Base-by-base conservation (phyloP, 768 basidiomycete genomes). In the Melanogaster broomeanus region DNA sequence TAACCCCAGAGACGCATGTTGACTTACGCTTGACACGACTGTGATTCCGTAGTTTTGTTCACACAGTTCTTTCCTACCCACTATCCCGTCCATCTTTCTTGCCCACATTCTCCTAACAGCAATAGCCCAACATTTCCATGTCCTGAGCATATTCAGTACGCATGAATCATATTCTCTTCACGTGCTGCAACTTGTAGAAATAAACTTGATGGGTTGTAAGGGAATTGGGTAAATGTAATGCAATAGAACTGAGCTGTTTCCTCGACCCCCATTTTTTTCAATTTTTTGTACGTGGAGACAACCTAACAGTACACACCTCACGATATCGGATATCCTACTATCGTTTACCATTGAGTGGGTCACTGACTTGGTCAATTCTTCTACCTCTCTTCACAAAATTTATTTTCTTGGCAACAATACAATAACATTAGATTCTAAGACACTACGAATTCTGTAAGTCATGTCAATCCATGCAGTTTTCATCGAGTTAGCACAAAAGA, bases 1-100 rank as follows among this genome's bases (percentile, higher is more conserved):
- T 88, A 80, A 76, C 50, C 35, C 56, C 50, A 28, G 56, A 46
- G 27, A 51, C 19, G 45, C 61, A 59, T 53, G 41, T 51, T 50
- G 48, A 37, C 53, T 57, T 47, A 55, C 56, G 60, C 51, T 58
- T 40, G 35, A 54, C 54, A 61, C 56, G 61, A 53, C 49, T 33
- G 52, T 58, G 51, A 55, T 59, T 49, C 30, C 52, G 39, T 60
- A 59, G 52, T 60, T 50, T 55, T 51, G 52, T 54, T 54, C 56
- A 59, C 52, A 57, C 61, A 53, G 25, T 50, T 43, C 42, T 45
- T 55, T 37, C 31, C 51, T 48, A 51, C 45, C 54, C 56, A 66
- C 59, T 50, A 57, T 49, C 43, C 47, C 33, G 48, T 39, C 49
- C 47, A 30, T 45, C 43, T 47, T 51, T 53, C 44, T 49, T 53